Percentiles rank a stretch among this genome's conserved stretches.
Conservation (phyloP, 164 flowering plant species). For the Berberis thunbergii region DNA sequence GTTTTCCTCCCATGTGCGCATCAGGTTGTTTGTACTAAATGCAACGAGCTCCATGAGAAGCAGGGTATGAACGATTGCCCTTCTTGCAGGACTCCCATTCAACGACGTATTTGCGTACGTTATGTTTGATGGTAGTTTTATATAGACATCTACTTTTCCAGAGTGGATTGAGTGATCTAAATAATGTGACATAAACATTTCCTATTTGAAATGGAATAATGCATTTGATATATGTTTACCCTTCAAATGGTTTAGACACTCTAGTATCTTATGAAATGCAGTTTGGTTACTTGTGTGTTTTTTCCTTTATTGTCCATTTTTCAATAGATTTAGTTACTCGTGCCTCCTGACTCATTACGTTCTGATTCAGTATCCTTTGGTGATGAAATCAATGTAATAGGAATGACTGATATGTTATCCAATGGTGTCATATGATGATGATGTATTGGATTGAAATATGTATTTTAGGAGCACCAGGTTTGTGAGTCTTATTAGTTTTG, state of each 20-base stretch:
- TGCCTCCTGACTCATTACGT: no score
- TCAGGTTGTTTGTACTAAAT: slow-evolving; percentile 81
- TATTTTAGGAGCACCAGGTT: no score
- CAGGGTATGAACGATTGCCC: slow-evolving; percentile 98
- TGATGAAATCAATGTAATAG: no score
- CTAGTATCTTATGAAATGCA: not conserved
- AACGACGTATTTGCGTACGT: slow-evolving; percentile 66
- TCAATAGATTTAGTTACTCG: no score
- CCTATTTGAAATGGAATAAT: slow-evolving; percentile 30
- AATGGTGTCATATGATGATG: no score
- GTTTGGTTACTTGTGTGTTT: not conserved
- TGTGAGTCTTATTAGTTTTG: no score
- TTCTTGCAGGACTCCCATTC: slow-evolving; percentile 85
- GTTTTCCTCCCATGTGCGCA: slow-evolving; percentile 98
- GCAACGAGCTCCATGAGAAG: slow-evolving; percentile 96
- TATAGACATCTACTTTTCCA: not conserved
- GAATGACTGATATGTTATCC: no score
- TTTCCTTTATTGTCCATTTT: not conserved
- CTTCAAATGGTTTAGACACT: slow-evolving; percentile 4
- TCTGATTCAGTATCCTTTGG: no score
- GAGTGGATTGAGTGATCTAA: slow-evolving; percentile 20
- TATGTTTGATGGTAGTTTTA: slow-evolving; percentile 40
- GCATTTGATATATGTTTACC: slow-evolving; percentile 9
- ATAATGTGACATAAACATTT: slow-evolving; percentile 21
- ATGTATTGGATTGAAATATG: no score